phyloP scores from a whole-genome alignment of 345 rosid genomes.

The Gossypium raimondii region DNA sequence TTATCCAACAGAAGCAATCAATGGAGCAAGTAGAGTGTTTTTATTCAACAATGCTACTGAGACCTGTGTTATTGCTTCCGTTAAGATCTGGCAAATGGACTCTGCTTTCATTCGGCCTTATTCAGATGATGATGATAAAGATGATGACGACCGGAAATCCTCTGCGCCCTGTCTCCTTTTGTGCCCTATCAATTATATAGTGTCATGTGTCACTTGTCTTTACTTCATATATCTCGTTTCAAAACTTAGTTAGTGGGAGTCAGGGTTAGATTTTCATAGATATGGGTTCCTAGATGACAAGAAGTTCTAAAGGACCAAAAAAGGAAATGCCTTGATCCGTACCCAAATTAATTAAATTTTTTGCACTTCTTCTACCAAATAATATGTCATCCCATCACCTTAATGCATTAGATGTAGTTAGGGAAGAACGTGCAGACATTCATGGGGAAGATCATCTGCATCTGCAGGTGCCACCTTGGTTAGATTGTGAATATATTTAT shows the following conservation, averaged over 20 bases:
- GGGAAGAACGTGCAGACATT: neutral
- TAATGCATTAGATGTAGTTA: neutral
- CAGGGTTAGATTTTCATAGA: too few relatives aligned
- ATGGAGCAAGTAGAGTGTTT: constrained; percentile 55
- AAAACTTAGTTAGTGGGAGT: neutral
- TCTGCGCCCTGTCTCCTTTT: neutral
- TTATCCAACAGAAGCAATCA: constrained; percentile 76
- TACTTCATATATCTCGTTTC: neutral
- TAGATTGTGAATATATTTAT: too few relatives aligned
- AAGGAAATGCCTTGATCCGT: neutral
- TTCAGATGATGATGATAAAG: constrained; percentile 4
- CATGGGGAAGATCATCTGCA: too few relatives aligned
- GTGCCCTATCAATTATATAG: neutral
- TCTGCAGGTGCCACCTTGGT: too few relatives aligned
- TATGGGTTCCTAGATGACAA: neutral
- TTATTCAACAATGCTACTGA: constrained; percentile 77
- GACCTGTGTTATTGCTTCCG: constrained; percentile 41
- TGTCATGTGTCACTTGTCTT: neutral
- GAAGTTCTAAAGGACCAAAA: neutral
- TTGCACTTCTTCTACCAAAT: neutral
- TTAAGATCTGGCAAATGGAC: constrained; percentile 65
- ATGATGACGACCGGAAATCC: neutral
- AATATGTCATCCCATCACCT: neutral
- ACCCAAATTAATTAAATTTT: neutral
- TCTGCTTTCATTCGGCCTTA: constrained; percentile 58